Evolutionary conservation across 768 basidiomycete genomes (phyloP), one percentile per base, ranked within the genome.

Genomic region (Neoboletus subvelutipes): DNA sequence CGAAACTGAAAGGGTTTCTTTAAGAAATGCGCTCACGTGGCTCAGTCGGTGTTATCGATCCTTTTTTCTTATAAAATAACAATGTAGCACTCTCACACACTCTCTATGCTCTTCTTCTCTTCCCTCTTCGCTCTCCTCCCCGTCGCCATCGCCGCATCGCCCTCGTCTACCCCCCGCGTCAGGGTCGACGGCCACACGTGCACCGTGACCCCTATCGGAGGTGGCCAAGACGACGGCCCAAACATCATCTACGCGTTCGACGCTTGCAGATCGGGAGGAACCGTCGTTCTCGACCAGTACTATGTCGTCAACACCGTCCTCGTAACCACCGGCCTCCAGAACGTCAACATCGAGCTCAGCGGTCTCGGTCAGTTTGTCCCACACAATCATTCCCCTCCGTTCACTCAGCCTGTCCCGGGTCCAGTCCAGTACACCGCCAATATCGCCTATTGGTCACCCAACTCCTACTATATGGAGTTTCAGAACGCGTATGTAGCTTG

Each of bases 271-370:
- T 64, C 55, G 15, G 67, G 68, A 17, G 63, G 69, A 18, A 69
- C 64, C 10, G 47, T 76, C 55, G 65, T 71, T 36, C 62, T 76
- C 10, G 70, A 75, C 66, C 49, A 62, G 43, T 71, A 67, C 31
- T 74, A 75, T 52, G 66, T 71, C 42, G 77, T 78, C 53, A 70
- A 76, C 61, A 73, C 74, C 5, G 71, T 78, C 0, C 69, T 78
- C 28, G 64, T 75, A 33, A 77, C 73, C 2, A 65, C 69, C 11
- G 71, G 68, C n/a, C 66, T 78, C 20, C 64, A 65, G 29, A 62
- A 77, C 48, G 75, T 78, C 37, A 67, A 11, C n/a, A 40, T 40
- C 39, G 1, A 40, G 9, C 39, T 40, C 39, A n/a, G 39, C 39
- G 39, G 39, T n/a, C 18, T 40, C n/a, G 39, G 39, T 39, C 8